phyloP scores from a whole-genome alignment of 2,329 filamentous ascomycete species.

The Venturia nashicola region DNA sequence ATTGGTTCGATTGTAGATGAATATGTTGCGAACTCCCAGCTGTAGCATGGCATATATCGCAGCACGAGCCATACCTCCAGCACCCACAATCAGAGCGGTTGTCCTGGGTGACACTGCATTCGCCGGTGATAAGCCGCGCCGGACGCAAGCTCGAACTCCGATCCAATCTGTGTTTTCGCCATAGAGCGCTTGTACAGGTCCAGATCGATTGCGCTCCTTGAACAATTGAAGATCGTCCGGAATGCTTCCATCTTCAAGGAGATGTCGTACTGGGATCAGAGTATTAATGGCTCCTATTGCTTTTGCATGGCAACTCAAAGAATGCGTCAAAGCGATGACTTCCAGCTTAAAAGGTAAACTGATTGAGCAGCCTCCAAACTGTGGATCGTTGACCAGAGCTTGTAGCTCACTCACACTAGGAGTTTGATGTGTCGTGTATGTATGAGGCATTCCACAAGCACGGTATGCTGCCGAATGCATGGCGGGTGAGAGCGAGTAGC shows the following conservation, averaged over 20 bases:
- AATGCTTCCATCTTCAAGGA: slow-evolving; percentile 41
- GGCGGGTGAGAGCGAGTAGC: slow-evolving; percentile 61
- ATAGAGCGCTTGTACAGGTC: slow-evolving; percentile 56
- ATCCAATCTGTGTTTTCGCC: slow-evolving; percentile 79
- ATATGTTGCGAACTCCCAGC: slow-evolving; percentile 63
- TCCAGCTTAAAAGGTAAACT: slow-evolving; percentile 65
- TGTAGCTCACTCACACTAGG: slow-evolving; percentile 50
- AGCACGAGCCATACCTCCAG: slow-evolving; percentile 66
- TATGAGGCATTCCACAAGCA: slow-evolving; percentile 55
- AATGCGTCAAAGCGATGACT: slow-evolving; percentile 51
- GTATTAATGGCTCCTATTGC: slow-evolving; percentile 70
- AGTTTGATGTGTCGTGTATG: slow-evolving; percentile 53
- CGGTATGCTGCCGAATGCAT: slow-evolving; percentile 65
- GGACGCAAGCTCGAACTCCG: slow-evolving; percentile 61
- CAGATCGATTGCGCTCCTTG: slow-evolving; percentile 48
- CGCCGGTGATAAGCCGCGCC: slow-evolving; percentile 59
- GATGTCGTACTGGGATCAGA: slow-evolving; percentile 54
- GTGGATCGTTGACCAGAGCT: slow-evolving; percentile 49
- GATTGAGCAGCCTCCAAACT: slow-evolving; percentile 61
- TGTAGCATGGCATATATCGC: slow-evolving; percentile 69
- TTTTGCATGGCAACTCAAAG: slow-evolving; percentile 57
- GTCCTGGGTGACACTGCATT: slow-evolving; percentile 42
- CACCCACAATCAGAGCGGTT: slow-evolving; percentile 43
- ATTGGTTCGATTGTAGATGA: slow-evolving; percentile 59
- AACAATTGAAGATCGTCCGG: slow-evolving; percentile 42